Percentiles rank a stretch among this genome's conserved stretches.
These are phyloP conservation scores for Penicillium desertorum DNA, from an alignment of 495 filamentous ascomycete species.

Conservation along the genomic window DNA sequence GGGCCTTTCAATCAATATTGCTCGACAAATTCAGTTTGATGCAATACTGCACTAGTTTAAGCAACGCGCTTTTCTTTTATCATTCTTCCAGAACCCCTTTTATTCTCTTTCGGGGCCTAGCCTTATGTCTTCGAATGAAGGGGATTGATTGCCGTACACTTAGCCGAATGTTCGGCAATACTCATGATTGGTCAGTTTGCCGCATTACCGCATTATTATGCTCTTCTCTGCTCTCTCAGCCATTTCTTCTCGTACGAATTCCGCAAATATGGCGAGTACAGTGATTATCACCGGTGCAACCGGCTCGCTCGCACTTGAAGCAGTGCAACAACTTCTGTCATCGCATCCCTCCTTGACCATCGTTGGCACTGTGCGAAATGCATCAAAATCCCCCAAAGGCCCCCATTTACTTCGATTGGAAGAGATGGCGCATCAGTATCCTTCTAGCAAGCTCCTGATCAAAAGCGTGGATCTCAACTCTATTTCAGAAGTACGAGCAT, in stretches of 20 bases:
- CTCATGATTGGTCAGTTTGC: not conserved
- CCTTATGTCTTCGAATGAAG: too few relatives aligned
- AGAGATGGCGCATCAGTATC: not conserved
- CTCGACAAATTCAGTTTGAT: too few relatives aligned
- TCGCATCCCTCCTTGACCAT: conserved; percentile 33
- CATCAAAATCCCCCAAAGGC: conserved; percentile 8
- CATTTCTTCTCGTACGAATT: not conserved
- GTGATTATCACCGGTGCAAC: conserved; percentile 51
- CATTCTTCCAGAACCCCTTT: too few relatives aligned
- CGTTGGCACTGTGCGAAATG: conserved; percentile 45
- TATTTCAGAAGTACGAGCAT: conserved; percentile 38
- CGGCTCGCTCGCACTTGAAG: conserved; percentile 38
- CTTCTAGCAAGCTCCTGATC: conserved; percentile 25
- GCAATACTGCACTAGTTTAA: too few relatives aligned
- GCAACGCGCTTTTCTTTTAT: too few relatives aligned
- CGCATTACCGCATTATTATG: too few relatives aligned
- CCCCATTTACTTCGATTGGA: conserved; percentile 7
- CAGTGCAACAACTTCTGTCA: conserved; percentile 34
- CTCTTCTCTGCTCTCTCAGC: not conserved
- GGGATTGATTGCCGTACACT: not conserved
- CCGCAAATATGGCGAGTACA: conserved; percentile 25
- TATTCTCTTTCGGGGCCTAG: too few relatives aligned
- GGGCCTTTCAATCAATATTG: not conserved
- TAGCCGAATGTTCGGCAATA: not conserved
- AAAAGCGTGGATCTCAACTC: conserved; percentile 39